Evolutionary conservation across 148 eudicot species (phyloP).

Genomic region (Rhododendron mucronatum): DNA sequence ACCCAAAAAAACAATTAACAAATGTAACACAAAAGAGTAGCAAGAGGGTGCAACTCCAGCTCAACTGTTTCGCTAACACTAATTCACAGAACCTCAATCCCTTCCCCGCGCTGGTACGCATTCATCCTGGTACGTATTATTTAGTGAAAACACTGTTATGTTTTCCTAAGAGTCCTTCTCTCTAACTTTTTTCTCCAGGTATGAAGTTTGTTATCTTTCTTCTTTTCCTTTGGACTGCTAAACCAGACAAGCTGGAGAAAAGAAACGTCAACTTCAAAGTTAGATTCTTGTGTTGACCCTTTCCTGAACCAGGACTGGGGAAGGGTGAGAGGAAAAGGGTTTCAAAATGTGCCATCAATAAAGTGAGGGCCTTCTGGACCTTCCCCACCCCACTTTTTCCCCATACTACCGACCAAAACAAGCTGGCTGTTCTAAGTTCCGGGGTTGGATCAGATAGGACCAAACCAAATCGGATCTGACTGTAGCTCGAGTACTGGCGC

Average conservation of each 20-base stretch:
- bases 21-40: not conserved
- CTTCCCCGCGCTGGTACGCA: not conserved
- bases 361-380: not conserved
- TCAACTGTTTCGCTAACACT: not conserved
- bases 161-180: too few relatives aligned
- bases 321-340: not conserved
- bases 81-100: not conserved
- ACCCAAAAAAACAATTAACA: not conserved
- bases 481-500: too few relatives aligned
- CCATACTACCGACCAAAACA: not conserved
- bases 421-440: not conserved
- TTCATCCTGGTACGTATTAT: not conserved
- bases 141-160: too few relatives aligned
- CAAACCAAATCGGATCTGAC: too few relatives aligned
- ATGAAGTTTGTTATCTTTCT: too few relatives aligned
- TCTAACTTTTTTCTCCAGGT: too few relatives aligned
- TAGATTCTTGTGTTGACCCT: not conserved
- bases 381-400: not conserved
- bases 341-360: not conserved
- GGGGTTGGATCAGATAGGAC: not conserved
- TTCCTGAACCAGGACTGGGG: not conserved
- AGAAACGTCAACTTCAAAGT: not conserved
- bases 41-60: slow-evolving; percentile 1
- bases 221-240: too few relatives aligned
- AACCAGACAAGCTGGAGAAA: too few relatives aligned